A percentile compares a stretch with the other conserved stretches of the same genome.
Conservation (phyloP, 2,329 filamentous ascomycete genomes). For the Dactylellina cionopaga region DNA sequence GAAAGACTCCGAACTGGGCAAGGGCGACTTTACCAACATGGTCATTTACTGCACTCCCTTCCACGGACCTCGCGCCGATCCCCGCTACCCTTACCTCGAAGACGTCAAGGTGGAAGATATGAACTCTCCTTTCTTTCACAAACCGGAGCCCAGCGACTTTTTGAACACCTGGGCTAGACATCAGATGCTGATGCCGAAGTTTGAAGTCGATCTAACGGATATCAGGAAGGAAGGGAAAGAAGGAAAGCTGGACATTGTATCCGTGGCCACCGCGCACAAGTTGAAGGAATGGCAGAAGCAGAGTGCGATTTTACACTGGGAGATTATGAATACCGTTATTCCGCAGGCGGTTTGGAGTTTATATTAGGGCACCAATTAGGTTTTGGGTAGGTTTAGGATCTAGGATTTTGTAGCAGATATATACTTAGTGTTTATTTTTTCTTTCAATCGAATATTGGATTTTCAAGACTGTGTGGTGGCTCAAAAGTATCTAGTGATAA, state of each 20-base stretch:
- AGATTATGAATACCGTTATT: constrained; percentile 85
- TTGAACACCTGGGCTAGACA: constrained; percentile 76
- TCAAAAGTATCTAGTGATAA: too few relatives aligned
- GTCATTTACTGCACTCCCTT: constrained; percentile 89
- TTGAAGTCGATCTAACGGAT: constrained; percentile 70
- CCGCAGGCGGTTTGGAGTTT: constrained; percentile 76
- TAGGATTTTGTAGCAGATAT: not conserved
- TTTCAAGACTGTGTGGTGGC: too few relatives aligned
- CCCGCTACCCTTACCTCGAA: constrained; percentile 57
- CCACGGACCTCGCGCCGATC: constrained; percentile 57
- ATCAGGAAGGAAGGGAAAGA: constrained; percentile 33
- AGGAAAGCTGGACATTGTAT: constrained; percentile 62
- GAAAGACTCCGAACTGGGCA: constrained; percentile 64
- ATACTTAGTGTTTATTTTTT: not conserved
- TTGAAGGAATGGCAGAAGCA: constrained; percentile 77
- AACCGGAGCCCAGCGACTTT: constrained; percentile 72
- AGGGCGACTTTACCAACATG: constrained; percentile 89
- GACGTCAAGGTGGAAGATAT: constrained; percentile 61
- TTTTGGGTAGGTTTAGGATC: too few relatives aligned
- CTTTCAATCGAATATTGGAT: too few relatives aligned
- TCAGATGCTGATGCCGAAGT: constrained; percentile 75
- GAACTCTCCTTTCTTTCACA: constrained; percentile 68
- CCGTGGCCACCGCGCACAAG: constrained; percentile 63
- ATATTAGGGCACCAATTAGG: constrained; percentile 15
- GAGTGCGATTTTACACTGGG: constrained; percentile 87